These are phyloP conservation scores for Talaromyces rugulosus DNA, from an alignment of 2,329 filamentous ascomycete genomes.

Conservation along the genomic window DNA sequence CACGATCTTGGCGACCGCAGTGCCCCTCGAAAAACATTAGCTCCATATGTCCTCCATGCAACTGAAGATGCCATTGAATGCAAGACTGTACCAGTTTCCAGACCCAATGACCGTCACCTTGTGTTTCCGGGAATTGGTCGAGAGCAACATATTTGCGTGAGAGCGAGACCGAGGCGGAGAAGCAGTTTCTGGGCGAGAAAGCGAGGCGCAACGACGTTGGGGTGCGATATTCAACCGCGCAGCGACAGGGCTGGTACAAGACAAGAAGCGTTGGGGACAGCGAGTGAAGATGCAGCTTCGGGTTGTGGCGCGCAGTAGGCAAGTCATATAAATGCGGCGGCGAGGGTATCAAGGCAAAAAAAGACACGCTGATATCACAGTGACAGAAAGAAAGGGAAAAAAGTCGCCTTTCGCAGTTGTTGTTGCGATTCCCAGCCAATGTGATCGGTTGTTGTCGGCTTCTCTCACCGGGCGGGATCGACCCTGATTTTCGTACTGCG, in stretches of 20 bases:
- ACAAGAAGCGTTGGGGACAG: neutral
- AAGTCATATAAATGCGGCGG: neutral
- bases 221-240: neutral
- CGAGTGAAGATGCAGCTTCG: neutral
- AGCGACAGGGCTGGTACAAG: neutral
- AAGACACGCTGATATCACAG: neutral
- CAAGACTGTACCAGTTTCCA: slow-evolving; percentile 74
- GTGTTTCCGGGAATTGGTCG: slow-evolving; percentile 32
- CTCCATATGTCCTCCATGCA: slow-evolving; percentile 58
- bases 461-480: neutral
- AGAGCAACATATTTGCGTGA: slow-evolving; percentile 27
- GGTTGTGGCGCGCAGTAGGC: neutral
- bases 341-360: neutral
- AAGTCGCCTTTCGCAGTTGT: neutral
- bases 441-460: neutral
- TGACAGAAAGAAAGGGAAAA: neutral
- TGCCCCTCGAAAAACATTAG: slow-evolving; percentile 72
- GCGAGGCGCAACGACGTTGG: neutral
- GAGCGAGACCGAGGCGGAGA: neutral
- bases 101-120: slow-evolving; percentile 77
- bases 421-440: neutral
- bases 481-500: neutral
- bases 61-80: slow-evolving; percentile 14
- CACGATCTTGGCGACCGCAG: slow-evolving; percentile 93
- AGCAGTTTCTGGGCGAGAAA: neutral